Evolutionary conservation across 2,329 filamentous ascomycete species (phyloP).

Genomic region (Acephala macrosclerotiorum): DNA sequence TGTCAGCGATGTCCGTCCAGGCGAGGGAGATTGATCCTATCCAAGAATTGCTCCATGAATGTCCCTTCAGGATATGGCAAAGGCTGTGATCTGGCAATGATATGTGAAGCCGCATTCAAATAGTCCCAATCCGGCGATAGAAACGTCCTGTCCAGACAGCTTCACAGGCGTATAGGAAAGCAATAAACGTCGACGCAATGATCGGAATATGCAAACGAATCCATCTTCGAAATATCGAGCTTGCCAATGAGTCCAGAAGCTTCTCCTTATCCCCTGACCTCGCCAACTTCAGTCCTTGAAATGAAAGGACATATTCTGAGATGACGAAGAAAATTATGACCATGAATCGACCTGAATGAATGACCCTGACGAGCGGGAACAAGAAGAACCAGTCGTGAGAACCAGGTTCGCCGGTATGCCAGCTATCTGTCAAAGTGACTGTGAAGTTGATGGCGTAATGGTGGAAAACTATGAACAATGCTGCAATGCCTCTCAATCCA

Average conservation of each 20-base stretch:
- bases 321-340: constrained; percentile 16
- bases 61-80: constrained; percentile 10
- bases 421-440: not conserved
- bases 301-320: constrained; percentile 11
- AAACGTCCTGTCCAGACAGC: constrained; percentile 6
- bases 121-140: constrained; percentile 7
- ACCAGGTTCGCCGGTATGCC: constrained; percentile 5
- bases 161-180: not conserved
- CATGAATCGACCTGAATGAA: constrained; percentile 15
- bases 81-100: not conserved
- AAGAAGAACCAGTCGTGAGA: constrained; percentile 13
- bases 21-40: not conserved
- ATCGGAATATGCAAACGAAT: constrained; percentile 9
- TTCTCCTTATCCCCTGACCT: constrained; percentile 9
- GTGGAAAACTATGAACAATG: constrained; percentile 16
- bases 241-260: constrained; percentile 6
- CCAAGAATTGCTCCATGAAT: constrained; percentile 7
- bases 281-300: constrained; percentile 8
- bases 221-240: constrained; percentile 15
- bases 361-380: constrained; percentile 6
- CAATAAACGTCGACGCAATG: not conserved
- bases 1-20: not conserved
- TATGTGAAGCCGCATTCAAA: not conserved
- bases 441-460: constrained; percentile 13
- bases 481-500: constrained; percentile 10